A percentile compares a stretch with the other conserved stretches of the same genome.
These are phyloP conservation scores for Nicotiana noctiflora DNA, from an alignment of 257 asterid genomes.

Conservation along the genomic window DNA sequence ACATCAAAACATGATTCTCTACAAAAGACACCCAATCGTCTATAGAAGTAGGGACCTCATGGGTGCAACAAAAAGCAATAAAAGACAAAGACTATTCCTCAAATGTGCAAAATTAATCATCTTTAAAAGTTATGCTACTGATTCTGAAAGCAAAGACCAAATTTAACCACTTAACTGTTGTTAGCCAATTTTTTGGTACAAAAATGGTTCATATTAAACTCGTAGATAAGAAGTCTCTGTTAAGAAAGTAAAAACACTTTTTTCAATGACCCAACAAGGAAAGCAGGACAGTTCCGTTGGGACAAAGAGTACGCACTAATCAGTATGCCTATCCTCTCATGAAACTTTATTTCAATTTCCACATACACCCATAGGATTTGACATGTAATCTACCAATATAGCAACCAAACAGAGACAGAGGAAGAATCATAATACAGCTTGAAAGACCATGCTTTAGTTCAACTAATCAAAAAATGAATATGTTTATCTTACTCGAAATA, in stretches of 20 bases:
- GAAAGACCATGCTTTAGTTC: not conserved
- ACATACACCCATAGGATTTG: not conserved
- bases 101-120: no score
- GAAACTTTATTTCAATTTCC: not conserved
- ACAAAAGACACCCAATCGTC: no score
- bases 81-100: no score
- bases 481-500: constrained; percentile 46
- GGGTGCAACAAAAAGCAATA: no score
- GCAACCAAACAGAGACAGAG: not conserved
- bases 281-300: not conserved
- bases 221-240: not conserved
- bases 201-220: not conserved
- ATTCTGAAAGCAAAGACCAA: not conserved
- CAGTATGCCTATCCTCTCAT: not conserved
- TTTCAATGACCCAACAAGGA: not conserved
- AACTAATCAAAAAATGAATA: constrained; percentile 16
- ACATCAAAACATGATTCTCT: no score
- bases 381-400: not conserved
- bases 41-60: no score
- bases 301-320: not conserved
- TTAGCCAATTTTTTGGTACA: not conserved
- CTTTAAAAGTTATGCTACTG: no score
- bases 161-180: not conserved
- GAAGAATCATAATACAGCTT: not conserved
- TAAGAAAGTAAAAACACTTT: not conserved